These are phyloP conservation scores for Sporothrix mexicana DNA, from an alignment of 2,329 filamentous ascomycete species.

Conservation along the genomic window DNA sequence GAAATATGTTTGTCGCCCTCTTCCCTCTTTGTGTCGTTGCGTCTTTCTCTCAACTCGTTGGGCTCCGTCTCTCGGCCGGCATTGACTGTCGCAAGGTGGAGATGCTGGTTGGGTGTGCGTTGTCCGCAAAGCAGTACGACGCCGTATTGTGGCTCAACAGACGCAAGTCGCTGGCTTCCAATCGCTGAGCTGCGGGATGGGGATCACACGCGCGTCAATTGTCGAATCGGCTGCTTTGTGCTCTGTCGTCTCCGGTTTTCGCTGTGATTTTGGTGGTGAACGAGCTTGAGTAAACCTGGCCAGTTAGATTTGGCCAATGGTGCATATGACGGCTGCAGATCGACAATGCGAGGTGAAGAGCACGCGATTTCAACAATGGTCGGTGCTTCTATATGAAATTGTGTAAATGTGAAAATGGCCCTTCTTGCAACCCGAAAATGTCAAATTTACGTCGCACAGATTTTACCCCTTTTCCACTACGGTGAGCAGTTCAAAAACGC, in stretches of 20 bases:
- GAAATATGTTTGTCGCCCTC: no score
- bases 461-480: background rate
- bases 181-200: background rate
- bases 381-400: no score
- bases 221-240: background rate
- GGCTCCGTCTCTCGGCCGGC: conserved; percentile 7
- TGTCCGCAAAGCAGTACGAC: background rate
- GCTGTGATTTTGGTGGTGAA: background rate
- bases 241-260: conserved; percentile 6
- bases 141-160: background rate
- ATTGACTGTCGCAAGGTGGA: background rate
- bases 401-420: no score
- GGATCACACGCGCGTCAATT: background rate
- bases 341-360: background rate
- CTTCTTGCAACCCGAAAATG: background rate
- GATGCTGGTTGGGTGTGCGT: background rate
- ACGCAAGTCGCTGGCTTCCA: background rate
- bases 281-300: background rate
- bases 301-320: conserved; percentile 5
- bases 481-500: background rate
- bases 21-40: background rate
- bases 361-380: background rate
- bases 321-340: background rate
- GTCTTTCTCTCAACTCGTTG: background rate
- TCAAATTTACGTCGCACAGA: no score